A percentile compares a stretch with the other conserved stretches of the same genome.
Evolutionary conservation across 306 rosid species (phyloP).

Genomic region (Clitoria ternatea): DNA sequence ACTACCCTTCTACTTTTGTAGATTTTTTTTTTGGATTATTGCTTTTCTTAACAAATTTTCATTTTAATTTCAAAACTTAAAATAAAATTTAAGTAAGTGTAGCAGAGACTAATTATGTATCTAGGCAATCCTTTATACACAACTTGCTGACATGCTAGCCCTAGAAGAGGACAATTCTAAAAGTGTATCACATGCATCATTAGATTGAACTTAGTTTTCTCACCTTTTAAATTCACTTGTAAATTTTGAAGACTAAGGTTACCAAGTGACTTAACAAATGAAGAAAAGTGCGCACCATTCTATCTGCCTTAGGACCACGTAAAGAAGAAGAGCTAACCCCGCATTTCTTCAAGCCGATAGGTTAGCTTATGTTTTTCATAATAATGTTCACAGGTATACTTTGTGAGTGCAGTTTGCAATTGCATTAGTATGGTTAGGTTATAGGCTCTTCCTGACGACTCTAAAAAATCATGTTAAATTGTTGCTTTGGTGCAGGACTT

Average conservation of each 20-base stretch:
- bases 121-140: conserved; percentile 71
- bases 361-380: conserved; percentile 34
- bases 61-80: no score
- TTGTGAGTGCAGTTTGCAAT: neutral
- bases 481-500: conserved; percentile 53
- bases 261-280: neutral
- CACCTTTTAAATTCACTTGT: conserved; percentile 4
- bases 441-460: neutral
- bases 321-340: conserved; percentile 72
- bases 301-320: conserved; percentile 24
- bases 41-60: no score
- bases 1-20: no score
- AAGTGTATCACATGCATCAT: conserved; percentile 19
- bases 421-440: neutral
- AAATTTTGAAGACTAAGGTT: neutral
- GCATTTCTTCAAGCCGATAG: conserved; percentile 75
- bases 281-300: neutral
- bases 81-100: no score
- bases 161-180: conserved; percentile 72
- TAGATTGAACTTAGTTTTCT: conserved; percentile 19
- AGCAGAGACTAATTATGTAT: conserved; percentile 74
- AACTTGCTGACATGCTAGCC: conserved; percentile 69
- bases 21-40: no score
- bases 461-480: neutral
- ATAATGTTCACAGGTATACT: neutral